Conservation (phyloP, 129 eudicot genomes). For the sunflower (Helianthus annuus) region HanXRQr2.0-SUNRISE NC_035438.2:8334481-8334980, state of each 20-base stretch:
- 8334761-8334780: conserved; percentile 15
- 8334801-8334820: neutral
- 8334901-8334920: conserved; percentile 4
- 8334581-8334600: conserved; percentile 17
- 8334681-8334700: conserved; percentile 19
- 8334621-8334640: neutral
- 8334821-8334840: neutral
- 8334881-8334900: conserved; percentile 11
- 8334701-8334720: neutral
- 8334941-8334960: conserved; percentile 10
- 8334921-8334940: conserved; percentile 17
- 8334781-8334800: conserved; percentile 7
- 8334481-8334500: no score
- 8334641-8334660: neutral
- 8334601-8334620: conserved; percentile 1
- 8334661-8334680: neutral
- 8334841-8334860: conserved; percentile 22
- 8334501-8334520: neutral
- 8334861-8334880: conserved; percentile 19
- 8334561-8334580: neutral
- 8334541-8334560: neutral
- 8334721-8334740: neutral
- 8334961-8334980: neutral
- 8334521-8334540: neutral
- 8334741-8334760: conserved; percentile 19